Conservation (phyloP, 2,329 filamentous ascomycete species). For the Sclerotinia borealis region DNA sequence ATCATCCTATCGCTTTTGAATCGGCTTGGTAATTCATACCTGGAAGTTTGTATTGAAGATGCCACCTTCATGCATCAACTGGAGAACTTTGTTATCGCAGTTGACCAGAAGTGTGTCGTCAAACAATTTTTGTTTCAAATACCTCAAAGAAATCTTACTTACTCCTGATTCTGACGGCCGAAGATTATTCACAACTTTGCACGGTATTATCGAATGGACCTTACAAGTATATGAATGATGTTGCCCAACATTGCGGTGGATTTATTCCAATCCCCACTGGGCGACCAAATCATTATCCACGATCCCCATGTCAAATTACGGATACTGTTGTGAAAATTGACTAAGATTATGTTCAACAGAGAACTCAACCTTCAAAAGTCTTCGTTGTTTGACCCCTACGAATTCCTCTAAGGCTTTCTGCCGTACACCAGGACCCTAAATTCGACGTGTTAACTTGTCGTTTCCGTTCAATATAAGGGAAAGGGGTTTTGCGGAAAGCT, state of each 20-base stretch:
- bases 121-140: background rate
- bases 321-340: background rate
- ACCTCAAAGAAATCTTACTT: background rate
- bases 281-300: background rate
- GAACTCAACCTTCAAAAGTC: background rate
- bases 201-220: background rate
- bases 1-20: too few species aligned
- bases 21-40: too few species aligned
- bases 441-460: background rate
- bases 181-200: background rate
- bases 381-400: too few species aligned
- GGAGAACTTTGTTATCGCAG: background rate
- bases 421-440: constrained; percentile 3
- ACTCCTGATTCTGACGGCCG: background rate
- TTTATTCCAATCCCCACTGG: background rate
- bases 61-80: background rate
- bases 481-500: background rate
- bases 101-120: background rate
- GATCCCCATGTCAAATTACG: too few species aligned
- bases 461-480: background rate
- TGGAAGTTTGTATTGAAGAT: background rate
- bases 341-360: background rate
- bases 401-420: background rate
- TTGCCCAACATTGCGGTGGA: background rate
- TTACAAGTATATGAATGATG: background rate